Percentiles rank a stretch among this genome's conserved stretches.
Conservation (phyloP, 495 filamentous ascomycete species). For the Echria macrotheca region DNA sequence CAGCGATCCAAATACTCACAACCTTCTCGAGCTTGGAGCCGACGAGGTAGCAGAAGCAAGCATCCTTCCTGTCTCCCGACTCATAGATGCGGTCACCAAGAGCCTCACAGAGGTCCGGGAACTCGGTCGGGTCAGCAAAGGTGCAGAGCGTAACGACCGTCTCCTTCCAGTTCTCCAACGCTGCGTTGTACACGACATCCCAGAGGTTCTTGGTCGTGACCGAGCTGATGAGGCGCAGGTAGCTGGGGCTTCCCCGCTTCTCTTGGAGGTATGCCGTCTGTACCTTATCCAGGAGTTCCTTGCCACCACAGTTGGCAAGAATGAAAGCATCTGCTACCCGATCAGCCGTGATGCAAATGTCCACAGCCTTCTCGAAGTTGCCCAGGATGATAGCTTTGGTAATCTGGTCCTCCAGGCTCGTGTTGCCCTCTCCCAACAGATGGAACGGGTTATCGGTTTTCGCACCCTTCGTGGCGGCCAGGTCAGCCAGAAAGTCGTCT, state of each 20-base stretch:
- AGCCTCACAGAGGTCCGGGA: conserved; percentile 92
- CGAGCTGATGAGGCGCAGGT: conserved; percentile 83
- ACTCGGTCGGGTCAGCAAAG: conserved; percentile 84
- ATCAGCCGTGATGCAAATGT: conserved; percentile 80
- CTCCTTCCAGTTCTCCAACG: conserved; percentile 91
- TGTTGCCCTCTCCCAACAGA: conserved; percentile 73
- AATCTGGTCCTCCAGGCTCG: conserved; percentile 75
- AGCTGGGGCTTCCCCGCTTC: conserved; percentile 78
- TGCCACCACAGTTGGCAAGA: conserved; percentile 94
- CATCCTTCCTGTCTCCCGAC: conserved; percentile 69
- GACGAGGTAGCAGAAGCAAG: conserved; percentile 90
- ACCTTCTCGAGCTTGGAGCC: conserved; percentile 98
- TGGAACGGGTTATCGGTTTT: conserved; percentile 49
- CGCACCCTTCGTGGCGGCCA: conserved; percentile 47
- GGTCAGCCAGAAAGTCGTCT: conserved; percentile 79
- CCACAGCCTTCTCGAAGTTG: conserved; percentile 83
- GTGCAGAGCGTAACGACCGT: conserved; percentile 93
- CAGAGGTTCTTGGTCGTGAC: conserved; percentile 95
- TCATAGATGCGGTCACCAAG: conserved; percentile 89
- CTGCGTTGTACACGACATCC: conserved; percentile 96
- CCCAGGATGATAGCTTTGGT: conserved; percentile 84
- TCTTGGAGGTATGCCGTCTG: conserved; percentile 86
- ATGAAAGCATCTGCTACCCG: conserved; percentile 95
- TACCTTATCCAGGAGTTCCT: conserved; percentile 88
- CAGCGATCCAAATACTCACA: conserved; percentile 84